Percentiles rank a stretch among this genome's conserved stretches.
Conservation (phyloP, 2,329 filamentous ascomycete genomes). For the Colletotrichum limetticola region DNA sequence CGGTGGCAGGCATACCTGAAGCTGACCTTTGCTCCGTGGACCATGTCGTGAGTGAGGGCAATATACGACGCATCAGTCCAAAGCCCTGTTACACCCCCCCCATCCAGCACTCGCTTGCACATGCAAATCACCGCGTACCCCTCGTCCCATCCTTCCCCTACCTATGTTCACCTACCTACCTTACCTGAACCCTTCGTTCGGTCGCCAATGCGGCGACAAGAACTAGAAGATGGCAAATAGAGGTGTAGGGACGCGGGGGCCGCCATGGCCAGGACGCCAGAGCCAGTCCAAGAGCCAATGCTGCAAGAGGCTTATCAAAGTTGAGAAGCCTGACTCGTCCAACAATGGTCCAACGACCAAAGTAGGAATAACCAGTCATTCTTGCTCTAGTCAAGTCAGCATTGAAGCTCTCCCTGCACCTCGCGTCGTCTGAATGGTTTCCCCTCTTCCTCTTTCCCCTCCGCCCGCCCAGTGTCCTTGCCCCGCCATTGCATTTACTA, state of each 20-base stretch:
- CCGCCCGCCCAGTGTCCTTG: constrained; percentile 1
- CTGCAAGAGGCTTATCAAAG: constrained; percentile 25
- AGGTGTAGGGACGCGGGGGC: constrained; percentile 5
- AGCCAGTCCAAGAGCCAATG: constrained; percentile 17
- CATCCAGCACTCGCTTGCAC: constrained; percentile 27
- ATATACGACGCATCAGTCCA: constrained; percentile 19
- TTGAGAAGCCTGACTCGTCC: constrained; percentile 36
- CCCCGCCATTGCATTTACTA: constrained; percentile 28
- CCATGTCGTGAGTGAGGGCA: constrained; percentile 6
- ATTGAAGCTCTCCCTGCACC: constrained; percentile 3
- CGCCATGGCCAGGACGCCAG: constrained; percentile 20
- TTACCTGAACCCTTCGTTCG: constrained; percentile 26
- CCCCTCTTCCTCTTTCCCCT: background rate
- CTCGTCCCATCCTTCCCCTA: constrained; percentile 25
- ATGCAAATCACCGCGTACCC: constrained; percentile 29
- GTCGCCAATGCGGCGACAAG: constrained; percentile 22
- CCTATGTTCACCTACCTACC: background rate
- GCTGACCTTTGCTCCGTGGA: background rate
- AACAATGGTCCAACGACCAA: constrained; percentile 3
- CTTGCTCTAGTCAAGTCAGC: constrained; percentile 1
- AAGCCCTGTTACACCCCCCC: background rate
- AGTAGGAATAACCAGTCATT: background rate
- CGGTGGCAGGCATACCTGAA: constrained; percentile 5
- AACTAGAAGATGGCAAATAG: constrained; percentile 18
- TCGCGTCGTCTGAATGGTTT: background rate